phyloP scores from a whole-genome alignment of 2,329 filamentous ascomycete species.

The Pseudocercospora fuligena region DNA sequence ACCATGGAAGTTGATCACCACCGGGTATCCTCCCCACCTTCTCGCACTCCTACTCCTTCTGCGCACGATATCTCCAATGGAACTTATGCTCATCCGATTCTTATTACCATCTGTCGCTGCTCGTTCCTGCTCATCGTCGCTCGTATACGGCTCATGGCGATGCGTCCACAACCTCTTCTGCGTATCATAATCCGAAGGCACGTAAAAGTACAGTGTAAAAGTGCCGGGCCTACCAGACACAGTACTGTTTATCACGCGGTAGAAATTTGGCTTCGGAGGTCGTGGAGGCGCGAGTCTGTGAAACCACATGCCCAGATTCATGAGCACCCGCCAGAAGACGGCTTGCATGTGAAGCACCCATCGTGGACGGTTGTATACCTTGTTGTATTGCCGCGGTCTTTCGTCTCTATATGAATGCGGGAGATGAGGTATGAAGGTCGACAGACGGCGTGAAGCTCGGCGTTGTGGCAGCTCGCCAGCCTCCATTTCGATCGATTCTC shows the following conservation, averaged over 20 bases:
- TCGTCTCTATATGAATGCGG: conserved; percentile 22
- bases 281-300: conserved; percentile 66
- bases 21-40: conserved; percentile 54
- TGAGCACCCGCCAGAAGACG: conserved; percentile 68
- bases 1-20: conserved; percentile 68
- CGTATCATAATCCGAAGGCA: conserved; percentile 57
- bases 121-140: conserved; percentile 26
- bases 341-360: conserved; percentile 68
- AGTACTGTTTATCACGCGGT: conserved; percentile 58
- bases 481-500: conserved; percentile 2
- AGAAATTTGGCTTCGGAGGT: conserved; percentile 65
- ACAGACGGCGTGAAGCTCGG: conserved; percentile 7
- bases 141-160: conserved; percentile 9
- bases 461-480: conserved; percentile 5
- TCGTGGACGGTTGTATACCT: conserved; percentile 49
- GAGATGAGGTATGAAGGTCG: conserved; percentile 20
- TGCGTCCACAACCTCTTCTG: conserved; percentile 44
- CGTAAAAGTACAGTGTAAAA: conserved; percentile 65
- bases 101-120: conserved; percentile 27
- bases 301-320: conserved; percentile 71
- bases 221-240: conserved; percentile 51
- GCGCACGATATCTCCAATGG: conserved; percentile 31
- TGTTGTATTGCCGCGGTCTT: conserved; percentile 23
- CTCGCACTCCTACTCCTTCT: conserved; percentile 40
- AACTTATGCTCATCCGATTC: conserved; percentile 32